Percentiles rank a stretch among this genome's conserved stretches.
Evolutionary conservation across 2,329 filamentous ascomycete species (phyloP).

Genomic region (Pleoardoris graminearum): DNA sequence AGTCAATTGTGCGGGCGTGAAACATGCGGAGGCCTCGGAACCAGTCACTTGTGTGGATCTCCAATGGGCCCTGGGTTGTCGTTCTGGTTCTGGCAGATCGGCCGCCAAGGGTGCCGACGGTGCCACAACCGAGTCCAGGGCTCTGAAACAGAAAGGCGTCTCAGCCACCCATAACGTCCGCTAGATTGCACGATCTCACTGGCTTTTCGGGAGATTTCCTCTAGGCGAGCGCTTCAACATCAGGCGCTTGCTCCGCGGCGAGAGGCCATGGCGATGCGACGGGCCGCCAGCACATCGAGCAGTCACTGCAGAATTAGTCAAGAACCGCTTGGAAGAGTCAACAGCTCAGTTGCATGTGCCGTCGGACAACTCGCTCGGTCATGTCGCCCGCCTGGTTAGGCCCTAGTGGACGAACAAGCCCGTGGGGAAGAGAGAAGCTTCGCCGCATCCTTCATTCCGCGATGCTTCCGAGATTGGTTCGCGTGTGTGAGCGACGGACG

Average conservation of each 20-base stretch:
- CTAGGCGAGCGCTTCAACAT: constrained; percentile 32
- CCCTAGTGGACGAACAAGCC: constrained; percentile 13
- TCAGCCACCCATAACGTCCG: constrained; percentile 15
- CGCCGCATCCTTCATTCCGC: constrained; percentile 17
- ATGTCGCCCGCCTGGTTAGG: constrained; percentile 4
- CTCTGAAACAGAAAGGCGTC: constrained; percentile 28
- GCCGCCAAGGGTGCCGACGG: constrained; percentile 35
- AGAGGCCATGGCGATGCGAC: constrained; percentile 28
- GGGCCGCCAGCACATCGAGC: constrained; percentile 25
- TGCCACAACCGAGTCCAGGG: constrained; percentile 31
- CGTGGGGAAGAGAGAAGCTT: constrained; percentile 2
- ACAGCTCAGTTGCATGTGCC: background rate
- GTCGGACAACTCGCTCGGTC: constrained; percentile 3
- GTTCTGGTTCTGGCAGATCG: constrained; percentile 33
- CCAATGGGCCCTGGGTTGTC: constrained; percentile 13
- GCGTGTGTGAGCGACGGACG: too few species aligned
- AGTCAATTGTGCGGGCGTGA: constrained; percentile 28
- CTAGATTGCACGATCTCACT: constrained; percentile 25
- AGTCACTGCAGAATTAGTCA: background rate
- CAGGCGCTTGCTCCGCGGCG: constrained; percentile 22
- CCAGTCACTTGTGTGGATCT: constrained; percentile 24
- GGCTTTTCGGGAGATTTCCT: constrained; percentile 22
- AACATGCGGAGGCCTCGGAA: constrained; percentile 13
- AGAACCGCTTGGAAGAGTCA: constrained; percentile 10
- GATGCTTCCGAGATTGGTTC: too few species aligned